Conservation (phyloP, 2,329 filamentous ascomycete genomes). For the Rasamsonia emersonii region DNA sequence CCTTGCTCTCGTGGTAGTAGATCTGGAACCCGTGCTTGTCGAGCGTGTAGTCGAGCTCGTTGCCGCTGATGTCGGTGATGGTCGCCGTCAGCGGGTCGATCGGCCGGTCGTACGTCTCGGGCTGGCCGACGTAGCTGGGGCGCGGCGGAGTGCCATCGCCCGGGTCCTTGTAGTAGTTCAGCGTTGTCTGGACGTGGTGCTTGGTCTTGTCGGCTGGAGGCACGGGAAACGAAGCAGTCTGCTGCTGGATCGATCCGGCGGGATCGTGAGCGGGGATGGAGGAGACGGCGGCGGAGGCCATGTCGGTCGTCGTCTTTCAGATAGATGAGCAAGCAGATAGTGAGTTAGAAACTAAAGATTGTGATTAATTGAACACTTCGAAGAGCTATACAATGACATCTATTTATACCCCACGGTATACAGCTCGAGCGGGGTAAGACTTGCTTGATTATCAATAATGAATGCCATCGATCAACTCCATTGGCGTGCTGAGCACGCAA, state of each 20-base stretch:
- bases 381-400: slow-evolving; percentile 3
- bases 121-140: slow-evolving; percentile 25
- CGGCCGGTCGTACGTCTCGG: slow-evolving; percentile 36
- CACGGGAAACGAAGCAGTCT: slow-evolving; percentile 8
- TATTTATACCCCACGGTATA: slow-evolving; percentile 14
- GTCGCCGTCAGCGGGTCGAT: slow-evolving; percentile 29
- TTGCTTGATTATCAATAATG: too few relatives aligned
- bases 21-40: slow-evolving; percentile 41
- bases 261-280: slow-evolving; percentile 8
- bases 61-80: slow-evolving; percentile 35
- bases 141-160: slow-evolving; percentile 36
- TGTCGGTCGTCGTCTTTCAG: slow-evolving; percentile 5
- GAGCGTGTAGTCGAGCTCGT: slow-evolving; percentile 35
- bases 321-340: neutral
- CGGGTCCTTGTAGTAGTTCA: slow-evolving; percentile 41
- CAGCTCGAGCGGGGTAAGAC: too few relatives aligned
- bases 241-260: slow-evolving; percentile 2
- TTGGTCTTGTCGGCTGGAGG: slow-evolving; percentile 14
- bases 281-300: slow-evolving; percentile 25
- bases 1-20: slow-evolving; percentile 31
- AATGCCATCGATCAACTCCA: too few relatives aligned
- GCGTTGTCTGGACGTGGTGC: slow-evolving; percentile 32
- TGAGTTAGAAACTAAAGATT: neutral
- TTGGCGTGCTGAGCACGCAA: too few relatives aligned
- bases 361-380: neutral